Evolutionary conservation across 2,329 filamentous ascomycete species (phyloP).

Genomic region (Allantophomopsis cytisporea): DNA sequence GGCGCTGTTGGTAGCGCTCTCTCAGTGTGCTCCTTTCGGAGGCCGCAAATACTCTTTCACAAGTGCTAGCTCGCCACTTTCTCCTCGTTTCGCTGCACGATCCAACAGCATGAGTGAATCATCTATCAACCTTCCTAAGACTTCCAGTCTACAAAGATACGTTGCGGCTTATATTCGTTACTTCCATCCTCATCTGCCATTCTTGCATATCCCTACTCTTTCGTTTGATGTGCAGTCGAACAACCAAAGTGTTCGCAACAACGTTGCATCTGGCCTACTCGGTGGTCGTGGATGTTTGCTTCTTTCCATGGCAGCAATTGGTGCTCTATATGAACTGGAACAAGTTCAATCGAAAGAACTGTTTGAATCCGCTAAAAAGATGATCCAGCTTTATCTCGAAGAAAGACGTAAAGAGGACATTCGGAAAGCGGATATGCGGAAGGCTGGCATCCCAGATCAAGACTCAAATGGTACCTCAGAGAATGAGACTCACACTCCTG

Average conservation of each 20-base stretch:
- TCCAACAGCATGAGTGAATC: slow-evolving; percentile 34
- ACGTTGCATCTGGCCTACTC: slow-evolving; percentile 39
- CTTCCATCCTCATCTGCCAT: slow-evolving; percentile 91
- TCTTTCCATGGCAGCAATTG: slow-evolving; percentile 74
- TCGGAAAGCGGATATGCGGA: slow-evolving; percentile 43
- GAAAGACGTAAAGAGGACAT: slow-evolving; percentile 80
- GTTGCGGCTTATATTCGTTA: slow-evolving; percentile 82
- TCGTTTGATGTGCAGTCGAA: slow-evolving; percentile 73
- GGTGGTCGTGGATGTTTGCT: slow-evolving; percentile 79
- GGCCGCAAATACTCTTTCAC: slow-evolving; percentile 52
- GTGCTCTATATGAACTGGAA: slow-evolving; percentile 79
- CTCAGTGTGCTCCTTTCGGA: slow-evolving; percentile 38
- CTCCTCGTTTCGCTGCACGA: slow-evolving; percentile 33
- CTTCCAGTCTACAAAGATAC: slow-evolving; percentile 77
- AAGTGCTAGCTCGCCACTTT: slow-evolving; percentile 38
- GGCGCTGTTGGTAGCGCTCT: slow-evolving; percentile 45
- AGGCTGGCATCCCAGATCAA: slow-evolving; percentile 31
- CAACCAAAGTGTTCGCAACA: slow-evolving; percentile 44
- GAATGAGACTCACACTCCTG: slow-evolving; percentile 58
- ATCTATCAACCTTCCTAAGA: slow-evolving; percentile 57
- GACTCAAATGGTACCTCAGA: slow-evolving; percentile 36
- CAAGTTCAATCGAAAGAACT: slow-evolving; percentile 66
- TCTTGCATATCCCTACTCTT: slow-evolving; percentile 81
- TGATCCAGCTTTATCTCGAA: slow-evolving; percentile 88
- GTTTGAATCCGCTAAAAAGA: slow-evolving; percentile 87